Evolutionary conservation across 2,329 filamentous ascomycete genomes (phyloP).

Genomic region (Periconia digitata): DNA sequence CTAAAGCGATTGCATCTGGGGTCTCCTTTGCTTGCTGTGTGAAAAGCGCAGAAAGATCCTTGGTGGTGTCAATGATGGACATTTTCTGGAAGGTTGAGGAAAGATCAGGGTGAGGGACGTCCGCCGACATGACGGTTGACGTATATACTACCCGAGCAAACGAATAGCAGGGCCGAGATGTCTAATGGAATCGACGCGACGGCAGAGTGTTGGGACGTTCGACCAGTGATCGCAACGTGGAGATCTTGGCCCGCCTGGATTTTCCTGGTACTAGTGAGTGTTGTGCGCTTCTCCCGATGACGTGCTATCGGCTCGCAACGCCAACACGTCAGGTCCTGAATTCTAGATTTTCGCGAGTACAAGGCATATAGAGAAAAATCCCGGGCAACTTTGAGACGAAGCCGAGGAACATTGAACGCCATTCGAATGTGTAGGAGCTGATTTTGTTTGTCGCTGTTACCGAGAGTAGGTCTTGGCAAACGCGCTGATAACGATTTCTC

Average conservation of each 20-base stretch:
- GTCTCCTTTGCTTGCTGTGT: slow-evolving; percentile 67
- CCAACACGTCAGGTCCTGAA: neutral
- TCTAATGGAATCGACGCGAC: slow-evolving; percentile 3
- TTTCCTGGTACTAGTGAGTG: slow-evolving; percentile 9
- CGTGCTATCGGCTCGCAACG: slow-evolving; percentile 10
- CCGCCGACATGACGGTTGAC: slow-evolving; percentile 5
- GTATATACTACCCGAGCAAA: slow-evolving; percentile 6
- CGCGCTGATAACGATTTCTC: neutral
- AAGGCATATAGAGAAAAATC: neutral
- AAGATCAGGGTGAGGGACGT: slow-evolving; percentile 2
- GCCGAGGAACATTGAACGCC: neutral
- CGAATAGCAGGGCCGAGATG: neutral
- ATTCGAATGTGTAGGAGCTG: neutral
- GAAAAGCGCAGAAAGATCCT: slow-evolving; percentile 74
- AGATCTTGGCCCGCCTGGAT: slow-evolving; percentile 9
- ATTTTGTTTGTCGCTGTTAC: neutral
- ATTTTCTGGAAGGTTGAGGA: slow-evolving; percentile 44
- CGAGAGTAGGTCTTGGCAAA: neutral
- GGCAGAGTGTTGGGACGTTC: slow-evolving; percentile 13
- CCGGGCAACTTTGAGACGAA: neutral
- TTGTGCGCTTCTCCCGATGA: slow-evolving; percentile 12
- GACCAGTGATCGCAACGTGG: slow-evolving; percentile 5
- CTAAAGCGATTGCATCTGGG: slow-evolving; percentile 69
- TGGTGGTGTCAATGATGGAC: slow-evolving; percentile 68
- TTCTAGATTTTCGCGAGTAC: slow-evolving; percentile 4